Base-by-base conservation (phyloP, 768 basidiomycete genomes). In the Naganishia onofrii region DNA sequence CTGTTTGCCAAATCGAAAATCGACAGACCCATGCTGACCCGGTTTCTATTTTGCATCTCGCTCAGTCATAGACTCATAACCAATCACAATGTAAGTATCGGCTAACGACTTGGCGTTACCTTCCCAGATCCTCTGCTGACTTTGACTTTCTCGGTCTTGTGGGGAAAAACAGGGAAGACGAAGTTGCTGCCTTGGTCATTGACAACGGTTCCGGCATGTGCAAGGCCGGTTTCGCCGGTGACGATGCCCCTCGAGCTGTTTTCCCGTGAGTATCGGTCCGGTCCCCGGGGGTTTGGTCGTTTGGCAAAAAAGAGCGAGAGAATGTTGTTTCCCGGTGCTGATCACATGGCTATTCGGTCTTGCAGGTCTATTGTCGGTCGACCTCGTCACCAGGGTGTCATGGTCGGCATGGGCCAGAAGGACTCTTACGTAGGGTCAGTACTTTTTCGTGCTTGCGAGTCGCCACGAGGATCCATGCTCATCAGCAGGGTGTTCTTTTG, bases 401-500 rank as follows among this genome's bases (percentile, higher is more conserved):
- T 95, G 93, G 90, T 94, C 73, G 93, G 93, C 75, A 94, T 95
- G 93, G 90, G 90, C 54, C 89, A 92, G 82, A 95, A 95, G 82
- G 93, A 95, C 81, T 93, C 92, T 74, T 96, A 93, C 79, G 93
- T 95, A 69, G 93, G 92, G 92, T 93, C 79, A 70, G 77, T 76
- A 12, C 4, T 31, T 28, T 51, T 46, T 36, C n/a, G 5, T 15
- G 56, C 48, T 54, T 29, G 31, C 46, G 7, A 6, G 15, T 21
- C 23, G n/a, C n/a, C n/a, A n/a, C n/a, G n/a, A 38, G 10, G 15
- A 48, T 23, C n/a, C 12, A 6, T 46, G 17, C 63, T 32, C 19
- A 52, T 10, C 36, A 36, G 4, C 34, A n/a, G 7, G 38, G 19
- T 10, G 31, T 29, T 34, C 9, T 17, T 6, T 54, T 3, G 17